phyloP scores from a whole-genome alignment of 768 basidiomycete species.

The Favolaschia claudopus region DNA sequence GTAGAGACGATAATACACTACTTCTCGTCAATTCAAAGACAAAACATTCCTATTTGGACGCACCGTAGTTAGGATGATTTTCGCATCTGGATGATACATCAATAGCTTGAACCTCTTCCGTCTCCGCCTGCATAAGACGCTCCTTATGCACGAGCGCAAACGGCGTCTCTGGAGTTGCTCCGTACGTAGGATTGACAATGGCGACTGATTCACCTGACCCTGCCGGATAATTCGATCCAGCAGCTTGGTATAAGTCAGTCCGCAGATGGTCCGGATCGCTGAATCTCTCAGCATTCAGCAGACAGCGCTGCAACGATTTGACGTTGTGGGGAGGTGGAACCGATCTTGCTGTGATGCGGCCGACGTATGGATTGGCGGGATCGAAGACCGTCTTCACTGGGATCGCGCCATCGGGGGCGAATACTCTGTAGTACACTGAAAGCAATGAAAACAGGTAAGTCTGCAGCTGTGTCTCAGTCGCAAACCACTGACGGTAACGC shows the following conservation, averaged over 20 bases:
- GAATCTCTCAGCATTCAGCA: conserved; percentile 5
- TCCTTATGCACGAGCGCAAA: not conserved
- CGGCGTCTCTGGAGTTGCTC: not conserved
- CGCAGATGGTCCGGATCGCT: not conserved
- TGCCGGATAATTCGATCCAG: not conserved
- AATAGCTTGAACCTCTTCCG: not conserved
- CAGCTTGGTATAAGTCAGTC: not conserved
- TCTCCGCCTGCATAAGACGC: too few relatives aligned
- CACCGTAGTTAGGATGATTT: not conserved
- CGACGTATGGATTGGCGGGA: conserved; percentile 11
- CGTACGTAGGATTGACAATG: not conserved
- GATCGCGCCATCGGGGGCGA: conserved; percentile 6
- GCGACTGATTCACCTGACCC: not conserved
- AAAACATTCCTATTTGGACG: too few relatives aligned
- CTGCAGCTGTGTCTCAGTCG: too few relatives aligned
- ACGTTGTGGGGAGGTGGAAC: conserved; percentile 22
- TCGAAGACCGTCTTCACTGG: not conserved
- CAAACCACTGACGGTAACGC: too few relatives aligned
- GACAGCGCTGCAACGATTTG: conserved; percentile 8
- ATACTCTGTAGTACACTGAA: conserved; percentile 25
- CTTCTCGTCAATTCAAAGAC: not conserved
- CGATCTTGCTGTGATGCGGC: conserved; percentile 15
- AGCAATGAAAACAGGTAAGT: too few relatives aligned
- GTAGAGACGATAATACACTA: conserved; percentile 12
- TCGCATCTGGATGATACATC: too few relatives aligned